These are phyloP conservation scores for Fomitopsis pulvina DNA, from an alignment of 768 basidiomycete species.

Conservation along the genomic window DNA sequence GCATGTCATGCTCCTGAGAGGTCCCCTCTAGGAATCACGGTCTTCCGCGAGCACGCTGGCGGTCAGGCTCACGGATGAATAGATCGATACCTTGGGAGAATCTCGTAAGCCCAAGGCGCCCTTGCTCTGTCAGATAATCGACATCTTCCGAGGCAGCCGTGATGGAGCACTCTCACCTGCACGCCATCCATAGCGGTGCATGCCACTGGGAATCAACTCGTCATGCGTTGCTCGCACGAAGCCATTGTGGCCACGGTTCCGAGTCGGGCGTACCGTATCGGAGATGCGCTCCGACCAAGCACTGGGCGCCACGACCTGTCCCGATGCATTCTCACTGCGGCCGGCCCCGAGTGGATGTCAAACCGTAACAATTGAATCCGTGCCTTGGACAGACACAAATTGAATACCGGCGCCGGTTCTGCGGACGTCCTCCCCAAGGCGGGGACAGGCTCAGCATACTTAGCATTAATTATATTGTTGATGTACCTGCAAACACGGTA, in stretches of 20 bases:
- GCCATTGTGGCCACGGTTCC: too few species aligned
- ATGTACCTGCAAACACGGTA: not conserved
- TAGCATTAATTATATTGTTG: not conserved
- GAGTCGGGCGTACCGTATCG: too few species aligned
- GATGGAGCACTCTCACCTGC: not conserved
- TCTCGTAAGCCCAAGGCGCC: not conserved
- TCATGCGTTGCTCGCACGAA: too few species aligned
- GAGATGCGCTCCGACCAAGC: too few species aligned
- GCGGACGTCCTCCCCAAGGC: too few species aligned
- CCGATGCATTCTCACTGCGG: not conserved
- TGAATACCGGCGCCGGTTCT: not conserved
- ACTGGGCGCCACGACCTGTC: not conserved
- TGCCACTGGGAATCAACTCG: too few species aligned
- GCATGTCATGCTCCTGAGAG: not conserved
- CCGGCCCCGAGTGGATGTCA: not conserved
- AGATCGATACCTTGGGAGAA: conserved; percentile 1
- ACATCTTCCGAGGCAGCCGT: conserved; percentile 1
- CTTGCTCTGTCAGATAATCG: conserved; percentile 1
- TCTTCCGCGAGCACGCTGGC: not conserved
- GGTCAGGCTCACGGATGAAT: not conserved
- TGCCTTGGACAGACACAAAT: not conserved
- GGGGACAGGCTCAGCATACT: too few species aligned
- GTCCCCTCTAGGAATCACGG: not conserved
- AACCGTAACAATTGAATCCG: not conserved
- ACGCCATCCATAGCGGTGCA: too few species aligned